Evolutionary conservation across 2,329 filamentous ascomycete genomes (phyloP), one percentile per base, ranked within the genome.

Genomic region (Cytospora mali): DNA sequence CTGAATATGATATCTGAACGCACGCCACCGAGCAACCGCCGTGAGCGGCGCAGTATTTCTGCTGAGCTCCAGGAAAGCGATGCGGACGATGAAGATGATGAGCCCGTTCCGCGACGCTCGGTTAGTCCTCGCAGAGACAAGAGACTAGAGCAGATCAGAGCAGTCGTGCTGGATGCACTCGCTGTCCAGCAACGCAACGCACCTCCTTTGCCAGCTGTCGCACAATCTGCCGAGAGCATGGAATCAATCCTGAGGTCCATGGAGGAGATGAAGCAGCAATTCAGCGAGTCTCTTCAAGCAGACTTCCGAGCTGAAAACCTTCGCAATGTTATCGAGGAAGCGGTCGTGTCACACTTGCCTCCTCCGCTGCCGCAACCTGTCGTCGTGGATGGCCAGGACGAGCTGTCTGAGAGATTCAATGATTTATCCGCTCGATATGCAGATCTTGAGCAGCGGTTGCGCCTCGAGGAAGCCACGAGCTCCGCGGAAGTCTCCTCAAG

Each of bases 51-150:
- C 90, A 92, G 89, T 72, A 75, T 86, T 31, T 93, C 91, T 53
- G 85, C 81, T n/a, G 90, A 92, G 31, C 71, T 83, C 4, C 81
- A 85, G 54, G 88, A 96, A 64, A 97, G 94, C 72, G 95, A 98
- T 76, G 94, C 95, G 13, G 94, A 98, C 73, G 93, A 97, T 66
- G 93, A 97, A 72, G 93, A 97, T 25, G 91, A 88, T 62, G 65
- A 76, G 59, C 83, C 86, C 61, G 66, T 77, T 64, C 77, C 81
- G 66, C 82, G 86, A 72, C 88, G 91, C 57, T 90, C 90, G 6
- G 82, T 88, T 68, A 97, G 93, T 68, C 92, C 93, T 21, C 84
- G 86, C 62, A 85, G 88, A 65, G 92, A 96, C 71, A 88, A 88
- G 69, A 92, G 87, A 69, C 75, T 93, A 69, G 93, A 97, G 62